phyloP scores from a whole-genome alignment of 176 grass and related monocot genomes.

The Rhynchospora pubera region DNA sequence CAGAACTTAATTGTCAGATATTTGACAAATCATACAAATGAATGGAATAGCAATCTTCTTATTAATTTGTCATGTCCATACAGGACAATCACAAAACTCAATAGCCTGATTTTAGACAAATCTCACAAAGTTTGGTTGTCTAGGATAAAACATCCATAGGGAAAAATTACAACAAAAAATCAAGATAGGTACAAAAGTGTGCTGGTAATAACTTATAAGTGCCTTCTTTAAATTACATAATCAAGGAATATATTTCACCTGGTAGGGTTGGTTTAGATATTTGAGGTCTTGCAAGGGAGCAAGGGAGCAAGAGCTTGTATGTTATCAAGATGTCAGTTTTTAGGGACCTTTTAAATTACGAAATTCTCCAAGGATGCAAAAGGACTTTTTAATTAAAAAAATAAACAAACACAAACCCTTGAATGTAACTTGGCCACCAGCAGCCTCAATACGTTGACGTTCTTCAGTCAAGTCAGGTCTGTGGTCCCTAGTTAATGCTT shows the following conservation, averaged over 20 bases:
- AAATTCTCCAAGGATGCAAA: neutral
- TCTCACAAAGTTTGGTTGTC: neutral
- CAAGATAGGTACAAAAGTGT: neutral
- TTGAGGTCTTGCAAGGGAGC: neutral
- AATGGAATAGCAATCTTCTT: conserved; percentile 11
- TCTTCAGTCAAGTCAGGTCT: conserved; percentile 11
- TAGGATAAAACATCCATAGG: neutral
- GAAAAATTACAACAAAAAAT: neutral
- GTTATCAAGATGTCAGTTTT: neutral
- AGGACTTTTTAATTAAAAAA: neutral
- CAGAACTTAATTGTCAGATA: neutral
- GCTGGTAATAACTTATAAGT: neutral
- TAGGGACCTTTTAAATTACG: neutral
- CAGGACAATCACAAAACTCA: neutral
- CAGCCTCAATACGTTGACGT: conserved; percentile 7
- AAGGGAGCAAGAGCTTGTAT: neutral
- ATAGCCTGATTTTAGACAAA: neutral
- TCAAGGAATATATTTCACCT: neutral
- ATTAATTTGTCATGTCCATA: conserved; percentile 5
- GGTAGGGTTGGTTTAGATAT: neutral
- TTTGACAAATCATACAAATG: neutral
- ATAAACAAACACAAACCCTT: neutral
- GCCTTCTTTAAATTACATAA: neutral
- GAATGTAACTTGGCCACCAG: conserved; percentile 17
- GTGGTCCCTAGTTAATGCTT: conserved; percentile 19